Base-by-base conservation (phyloP, 371 early-diverging fungal species). In the Mortierella sp. region DNA sequence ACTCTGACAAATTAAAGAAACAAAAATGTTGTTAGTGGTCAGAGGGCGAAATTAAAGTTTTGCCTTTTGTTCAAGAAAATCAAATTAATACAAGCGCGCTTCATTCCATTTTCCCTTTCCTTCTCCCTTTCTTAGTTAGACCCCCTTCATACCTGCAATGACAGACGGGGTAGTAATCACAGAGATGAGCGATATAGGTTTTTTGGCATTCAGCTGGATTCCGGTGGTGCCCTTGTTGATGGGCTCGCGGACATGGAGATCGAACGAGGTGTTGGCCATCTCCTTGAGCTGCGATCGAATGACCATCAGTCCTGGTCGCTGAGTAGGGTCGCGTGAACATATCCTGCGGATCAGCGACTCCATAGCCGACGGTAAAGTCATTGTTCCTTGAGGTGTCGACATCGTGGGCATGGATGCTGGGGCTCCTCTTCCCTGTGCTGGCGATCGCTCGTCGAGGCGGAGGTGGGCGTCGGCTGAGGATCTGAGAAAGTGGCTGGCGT, bases 191-290 rank as follows among this genome's bases (percentile, higher is more conserved):
- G 82, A 81, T 31, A 81, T 73, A n/a, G 82, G 82, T 50, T 81
- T 81, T 55, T 81, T 81, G 63, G 82, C 74, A 61, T 77, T 81
- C 43, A 81, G 43, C 45, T 81, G 82, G n/a, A 81, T 81, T 39
- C 82, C 74, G 13, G 77, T 81, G 6, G 82, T 81, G 3, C 74
- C 78, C 37, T 66, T 77, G 74, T 65, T 81, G 48, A 81, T 81
- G 26, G 82, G 82, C 29, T 77, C 77, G n/a, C 77, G 82, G 13
- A 81, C 82, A 71, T 81, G 82, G 4, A 81, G 71, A 64, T 81
- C 82, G 64, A 74, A 81, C 0, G 82, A 81, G 1, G 77, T 81
- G 45, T 81, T 81, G 24, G 82, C 82, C 82, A 81, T 81, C 69
- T 81, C 82, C 37, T 81, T 81, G 29, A 81, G 74, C 37, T 81